Conservation (phyloP, 2,329 filamentous ascomycete species). For the Xylariaceae sp. region DNA sequence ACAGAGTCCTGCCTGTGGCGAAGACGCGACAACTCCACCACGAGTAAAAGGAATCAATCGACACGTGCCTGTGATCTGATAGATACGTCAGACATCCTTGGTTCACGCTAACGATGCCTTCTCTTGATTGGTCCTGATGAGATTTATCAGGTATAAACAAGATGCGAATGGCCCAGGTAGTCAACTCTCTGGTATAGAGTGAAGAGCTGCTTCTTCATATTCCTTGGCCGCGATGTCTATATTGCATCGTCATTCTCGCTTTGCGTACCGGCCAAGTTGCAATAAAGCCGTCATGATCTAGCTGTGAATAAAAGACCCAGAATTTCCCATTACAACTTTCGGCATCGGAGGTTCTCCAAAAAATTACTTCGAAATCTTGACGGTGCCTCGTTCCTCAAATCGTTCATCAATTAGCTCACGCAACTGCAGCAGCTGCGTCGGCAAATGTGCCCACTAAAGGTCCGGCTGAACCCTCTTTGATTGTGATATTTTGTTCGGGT, state of each 20-base stretch:
- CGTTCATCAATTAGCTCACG: conserved; percentile 40
- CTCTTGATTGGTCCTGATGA: neutral
- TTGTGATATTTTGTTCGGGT: conserved; percentile 47
- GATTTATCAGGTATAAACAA: neutral
- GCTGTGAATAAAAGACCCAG: neutral
- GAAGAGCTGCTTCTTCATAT: conserved; percentile 4
- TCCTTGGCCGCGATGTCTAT: neutral
- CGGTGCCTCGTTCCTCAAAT: conserved; percentile 2
- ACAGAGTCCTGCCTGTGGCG: neutral
- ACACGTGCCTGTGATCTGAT: conserved; percentile 4
- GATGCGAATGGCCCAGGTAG: neutral
- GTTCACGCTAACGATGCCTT: neutral
- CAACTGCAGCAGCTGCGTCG: conserved; percentile 62
- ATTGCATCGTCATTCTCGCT: neutral
- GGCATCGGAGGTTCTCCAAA: neutral
- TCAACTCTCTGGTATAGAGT: neutral
- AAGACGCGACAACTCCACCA: conserved; percentile 1
- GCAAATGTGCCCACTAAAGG: conserved; percentile 67
- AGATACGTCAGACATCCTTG: neutral
- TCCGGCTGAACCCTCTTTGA: conserved; percentile 49
- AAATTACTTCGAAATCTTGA: neutral
- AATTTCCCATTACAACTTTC: neutral
- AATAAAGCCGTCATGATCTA: neutral
- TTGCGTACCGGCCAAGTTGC: neutral
- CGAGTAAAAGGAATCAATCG: neutral